Evolutionary conservation across 768 basidiomycete species (phyloP), one percentile per base, ranked within the genome.

Genomic region (Cystofilobasidium capitatum): DNA sequence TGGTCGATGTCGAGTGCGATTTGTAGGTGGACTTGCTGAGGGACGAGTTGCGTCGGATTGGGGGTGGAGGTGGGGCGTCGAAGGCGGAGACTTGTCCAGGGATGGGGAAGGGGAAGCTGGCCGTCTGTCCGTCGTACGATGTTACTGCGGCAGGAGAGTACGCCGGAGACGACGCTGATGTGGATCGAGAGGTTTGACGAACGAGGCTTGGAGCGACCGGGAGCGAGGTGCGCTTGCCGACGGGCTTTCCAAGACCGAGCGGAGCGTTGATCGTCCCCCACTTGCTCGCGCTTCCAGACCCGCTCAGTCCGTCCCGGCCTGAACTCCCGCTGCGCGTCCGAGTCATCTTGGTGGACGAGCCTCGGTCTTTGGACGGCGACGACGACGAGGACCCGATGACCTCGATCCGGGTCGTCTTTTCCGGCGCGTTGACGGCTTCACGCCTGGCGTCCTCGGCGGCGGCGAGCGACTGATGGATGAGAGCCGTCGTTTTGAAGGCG

Each of bases 371-470:
- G 7, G 51, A 31, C 51, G 51, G 29, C 51, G 51, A 33, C 51
- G 51, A 55, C 51, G 51, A 33, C 51, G 51, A 55, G 2, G 51
- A 55, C 17, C 51, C 51, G 31, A 55, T 55, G 51, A 55, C 51
- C 51, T 55, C 51, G 26, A 55, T 14, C 29, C 51, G 51, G 3
- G 29, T 10, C 5, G 3, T 16, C 29, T 33, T 29, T 26, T 55
- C 51, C 3, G 51, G 51, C 31, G 51, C 51, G 51, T 29, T 14
- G 7, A 14, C 51, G 51, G 51, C 51, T 22, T 55, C 29, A 31
- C 31, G 51, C 10, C 51, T 26, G 26, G 51, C 51, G 29, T 55
- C 51, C 31, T 29, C 26, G 29, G 51, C 51, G 12, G 51, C 51
- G 8, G 51, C 51, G 31, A 55, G 51, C 4, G 51, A 55, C 29